Evolutionary conservation across 2,329 filamentous ascomycete genomes (phyloP).

Genomic region (Paracorniculantispora psalliotae): DNA sequence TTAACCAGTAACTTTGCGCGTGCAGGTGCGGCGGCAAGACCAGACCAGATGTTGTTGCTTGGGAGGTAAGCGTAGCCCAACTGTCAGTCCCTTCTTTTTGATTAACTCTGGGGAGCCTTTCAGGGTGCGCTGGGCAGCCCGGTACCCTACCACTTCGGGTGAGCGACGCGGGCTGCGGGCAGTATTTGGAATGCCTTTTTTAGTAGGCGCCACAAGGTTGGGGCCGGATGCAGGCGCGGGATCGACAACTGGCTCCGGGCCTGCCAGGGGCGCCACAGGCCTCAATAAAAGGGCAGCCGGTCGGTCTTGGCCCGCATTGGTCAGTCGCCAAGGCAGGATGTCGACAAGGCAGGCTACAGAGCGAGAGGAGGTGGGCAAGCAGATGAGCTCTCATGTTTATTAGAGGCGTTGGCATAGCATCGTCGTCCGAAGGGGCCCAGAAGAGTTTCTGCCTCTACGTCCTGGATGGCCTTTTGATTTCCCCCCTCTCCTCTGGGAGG

Average conservation of each 20-base stretch:
- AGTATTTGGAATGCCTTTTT: conserved; percentile 5
- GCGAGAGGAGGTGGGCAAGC: background rate
- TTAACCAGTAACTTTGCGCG: too few relatives aligned
- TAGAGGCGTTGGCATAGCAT: background rate
- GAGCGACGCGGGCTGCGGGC: background rate
- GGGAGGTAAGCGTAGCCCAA: too few relatives aligned
- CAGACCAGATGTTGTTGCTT: too few relatives aligned
- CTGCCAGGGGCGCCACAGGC: background rate
- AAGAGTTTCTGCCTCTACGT: background rate
- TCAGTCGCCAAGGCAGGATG: background rate
- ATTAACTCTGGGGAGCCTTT: too few relatives aligned
- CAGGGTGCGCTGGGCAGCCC: background rate
- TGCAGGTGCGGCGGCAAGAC: too few relatives aligned
- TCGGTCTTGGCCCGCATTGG: background rate
- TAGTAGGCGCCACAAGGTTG: conserved; percentile 4
- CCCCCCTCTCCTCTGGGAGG: background rate
- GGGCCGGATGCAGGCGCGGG: background rate
- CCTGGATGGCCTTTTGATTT: background rate
- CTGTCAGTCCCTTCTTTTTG: too few relatives aligned
- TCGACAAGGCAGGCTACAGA: too few relatives aligned
- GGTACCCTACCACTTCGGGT: background rate
- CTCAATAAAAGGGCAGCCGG: background rate
- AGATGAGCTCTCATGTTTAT: background rate
- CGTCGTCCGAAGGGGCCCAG: too few relatives aligned
- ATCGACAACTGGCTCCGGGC: background rate